These are phyloP conservation scores for Cryptosporidium meleagridis DNA, from an alignment of 169 alveolate species.

Conservation along the genomic window DNA sequence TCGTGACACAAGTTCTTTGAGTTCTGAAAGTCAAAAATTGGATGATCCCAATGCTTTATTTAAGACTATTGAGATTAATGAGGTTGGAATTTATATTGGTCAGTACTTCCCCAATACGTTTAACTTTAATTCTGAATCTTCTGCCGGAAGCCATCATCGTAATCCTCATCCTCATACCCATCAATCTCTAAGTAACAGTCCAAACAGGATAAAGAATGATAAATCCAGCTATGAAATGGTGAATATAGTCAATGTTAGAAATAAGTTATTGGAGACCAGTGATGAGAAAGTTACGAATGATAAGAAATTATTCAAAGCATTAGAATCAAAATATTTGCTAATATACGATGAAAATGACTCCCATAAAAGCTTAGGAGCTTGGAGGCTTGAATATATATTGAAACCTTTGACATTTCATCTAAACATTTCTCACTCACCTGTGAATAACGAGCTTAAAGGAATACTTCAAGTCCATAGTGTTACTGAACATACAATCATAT, in stretches of 20 bases:
- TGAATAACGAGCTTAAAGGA: constrained; percentile 51
- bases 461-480: constrained; percentile 35
- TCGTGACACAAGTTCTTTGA: background rate
- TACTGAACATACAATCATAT: constrained; percentile 58
- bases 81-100: constrained; percentile 57
- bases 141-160: background rate
- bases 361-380: constrained; percentile 50
- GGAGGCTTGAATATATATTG: constrained; percentile 65
- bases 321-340: constrained; percentile 31
- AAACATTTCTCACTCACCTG: constrained; percentile 57
- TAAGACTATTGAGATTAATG: constrained; percentile 60
- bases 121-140: background rate
- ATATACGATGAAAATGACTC: constrained; percentile 12
- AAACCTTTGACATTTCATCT: constrained; percentile 59
- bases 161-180: background rate
- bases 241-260: constrained; percentile 3
- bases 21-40: background rate
- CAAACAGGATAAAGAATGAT: background rate
- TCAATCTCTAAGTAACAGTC: background rate
- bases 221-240: constrained; percentile 15
- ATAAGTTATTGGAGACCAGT: background rate
- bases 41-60: constrained; percentile 58
- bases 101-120: constrained; percentile 66
- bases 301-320: background rate
- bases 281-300: background rate